Evolutionary conservation across 192 early-diverging fungal genomes (phyloP), one percentile per base, ranked within the genome.

Genomic region (Spinellus fusiger): DNA sequence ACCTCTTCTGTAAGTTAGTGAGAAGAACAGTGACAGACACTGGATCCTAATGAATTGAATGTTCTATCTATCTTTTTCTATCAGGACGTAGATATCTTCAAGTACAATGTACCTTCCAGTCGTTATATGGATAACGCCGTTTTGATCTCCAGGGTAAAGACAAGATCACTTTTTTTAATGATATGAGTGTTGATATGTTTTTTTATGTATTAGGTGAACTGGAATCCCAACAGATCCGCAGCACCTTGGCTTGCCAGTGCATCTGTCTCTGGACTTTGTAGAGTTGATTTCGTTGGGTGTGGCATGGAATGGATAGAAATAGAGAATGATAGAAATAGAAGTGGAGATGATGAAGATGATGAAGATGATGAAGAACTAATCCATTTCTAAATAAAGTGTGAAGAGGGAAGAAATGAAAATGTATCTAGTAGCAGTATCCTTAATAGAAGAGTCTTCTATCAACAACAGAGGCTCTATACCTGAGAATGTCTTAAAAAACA

Each of bases 251-350:
- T 71, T 22, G 69, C 62, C 2, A 49, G 62, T 32, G 69, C 49
- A 15, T 44, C 62, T 40, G 53, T 50, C 38, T 33, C 53, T 61
- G 69, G 69, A 23, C 47, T 71, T 20, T 71, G 69, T 27, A 28
- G 69, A 18, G 31, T 71, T 13, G 69, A 71, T 0, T 71, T 71
- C 47, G 33, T 49, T 27, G 69, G 69, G 25, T 18, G 13, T 27
- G 69, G 63, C 15, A n/a, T 0, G 5, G 18, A 61, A 33, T 71
- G 69, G 69, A 25, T 35, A 4, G 47, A 60, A 15, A n/a, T n/a
- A n/a, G n/a, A n/a, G n/a, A n/a, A n/a, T n/a, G n/a, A n/a, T n/a
- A n/a, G n/a, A n/a, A n/a, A n/a, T n/a, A n/a, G n/a, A n/a, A n/a
- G n/a, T n/a, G n/a, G n/a, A n/a, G n/a, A n/a, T n/a, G n/a, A n/a